Evolutionary conservation across 495 filamentous ascomycete genomes (phyloP), one percentile per base, ranked within the genome.

Genomic region (Penicillium manginii): DNA sequence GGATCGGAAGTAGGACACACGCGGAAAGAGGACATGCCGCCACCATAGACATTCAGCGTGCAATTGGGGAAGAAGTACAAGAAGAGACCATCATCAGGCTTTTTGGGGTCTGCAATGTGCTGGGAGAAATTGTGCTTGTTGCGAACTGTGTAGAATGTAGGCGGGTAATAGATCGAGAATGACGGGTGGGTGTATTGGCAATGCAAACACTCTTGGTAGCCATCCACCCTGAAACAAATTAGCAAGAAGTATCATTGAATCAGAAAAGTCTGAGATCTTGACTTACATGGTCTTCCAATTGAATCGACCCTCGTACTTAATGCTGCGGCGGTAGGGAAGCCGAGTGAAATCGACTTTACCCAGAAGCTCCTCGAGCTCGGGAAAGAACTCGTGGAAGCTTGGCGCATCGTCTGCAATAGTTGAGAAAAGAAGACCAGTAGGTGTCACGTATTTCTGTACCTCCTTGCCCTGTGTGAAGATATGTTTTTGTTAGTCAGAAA

Each of bases 221-320:
- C 84, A 54, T 86, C 84, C 15, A 86, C 82, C 80, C 78, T 82
- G 46, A 23, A 18, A n/a, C 2, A 15, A 43, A 15, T 15, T 4
- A 45, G 26, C 0, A 37, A 21, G 2, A 17, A 26, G 14, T 17
- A 11, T 0, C 6, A 5, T 39, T 8, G 31, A 43, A 21, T n/a
- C 14, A 7, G 17, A 43, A 10, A 18, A 7, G 7, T 43, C 40
- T 43, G 17, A 5, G 15, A 17, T 2, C 7, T 7, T 21, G n/a
- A 18, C 52, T 57, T 72, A 82, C 83, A 86, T 86, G 0, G 84
- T 85, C 61, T 86, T 86, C 84, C 83, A 86, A 65, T 86, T 86
- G 68, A 86, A 86, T 0, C 73, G 72, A 0, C 84, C 84, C 55
- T 82, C 77, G 47, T 86, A 86, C 31, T 73, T 73, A 60, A 85